These are phyloP conservation scores for Podaxis sp. DNA, from an alignment of 768 basidiomycete genomes.

Conservation along the genomic window DNA sequence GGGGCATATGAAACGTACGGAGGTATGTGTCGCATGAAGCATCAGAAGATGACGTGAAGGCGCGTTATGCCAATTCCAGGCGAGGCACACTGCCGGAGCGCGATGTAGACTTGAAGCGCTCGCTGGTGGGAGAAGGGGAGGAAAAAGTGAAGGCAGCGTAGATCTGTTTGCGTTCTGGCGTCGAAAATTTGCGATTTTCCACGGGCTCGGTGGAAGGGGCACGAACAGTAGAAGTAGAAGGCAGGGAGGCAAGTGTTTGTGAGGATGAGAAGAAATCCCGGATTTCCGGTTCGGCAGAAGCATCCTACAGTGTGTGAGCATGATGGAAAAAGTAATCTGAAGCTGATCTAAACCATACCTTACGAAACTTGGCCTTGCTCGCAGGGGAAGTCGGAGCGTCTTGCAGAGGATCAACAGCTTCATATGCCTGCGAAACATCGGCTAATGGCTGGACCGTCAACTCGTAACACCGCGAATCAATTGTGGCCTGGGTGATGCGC, in stretches of 20 bases:
- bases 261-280: conserved; percentile 52
- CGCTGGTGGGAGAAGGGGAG: conserved; percentile 63
- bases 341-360: conserved; percentile 23
- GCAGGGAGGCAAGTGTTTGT: conserved; percentile 30
- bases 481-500: conserved; percentile 47
- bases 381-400: conserved; percentile 18
- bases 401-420: conserved; percentile 25
- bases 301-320: conserved; percentile 36
- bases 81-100: conserved; percentile 32
- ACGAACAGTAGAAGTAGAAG: conserved; percentile 23
- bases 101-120: conserved; percentile 45
- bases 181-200: conserved; percentile 51
- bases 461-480: conserved; percentile 79
- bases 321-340: conserved; percentile 10
- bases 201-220: conserved; percentile 25
- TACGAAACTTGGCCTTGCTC: conserved; percentile 37
- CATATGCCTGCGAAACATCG: conserved; percentile 73
- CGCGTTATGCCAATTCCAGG: conserved; percentile 15
- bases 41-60: not conserved
- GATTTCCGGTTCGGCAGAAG: conserved; percentile 56
- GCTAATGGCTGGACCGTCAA: conserved; percentile 77
- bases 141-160: conserved; percentile 80
- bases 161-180: conserved; percentile 71
- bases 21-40: not conserved
- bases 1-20: not conserved